These are phyloP conservation scores for Auricularia heimuer DNA, from an alignment of 768 basidiomycete species.

Conservation along the genomic window DNA sequence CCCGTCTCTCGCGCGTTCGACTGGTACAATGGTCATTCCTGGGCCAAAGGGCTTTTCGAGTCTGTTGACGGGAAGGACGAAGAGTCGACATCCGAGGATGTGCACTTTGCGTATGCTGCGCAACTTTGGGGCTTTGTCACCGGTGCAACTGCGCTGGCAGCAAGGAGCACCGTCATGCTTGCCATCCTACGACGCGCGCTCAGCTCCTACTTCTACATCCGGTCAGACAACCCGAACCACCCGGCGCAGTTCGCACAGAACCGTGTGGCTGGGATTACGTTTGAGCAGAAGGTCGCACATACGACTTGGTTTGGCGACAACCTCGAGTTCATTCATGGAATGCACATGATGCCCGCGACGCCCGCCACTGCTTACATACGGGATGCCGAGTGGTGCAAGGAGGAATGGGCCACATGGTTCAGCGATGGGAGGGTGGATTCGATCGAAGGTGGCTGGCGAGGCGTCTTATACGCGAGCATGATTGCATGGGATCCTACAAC, in stretches of 20 bases:
- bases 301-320: conserved; percentile 7
- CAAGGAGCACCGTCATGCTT: conserved; percentile 1
- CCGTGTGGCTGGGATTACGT: conserved; percentile 5
- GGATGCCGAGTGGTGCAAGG: neutral
- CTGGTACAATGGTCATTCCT: conserved; percentile 7
- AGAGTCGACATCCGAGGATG: conserved; percentile 7
- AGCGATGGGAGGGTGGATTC: neutral
- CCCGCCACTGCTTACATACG: conserved; percentile 1
- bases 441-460: neutral
- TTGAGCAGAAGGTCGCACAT: conserved; percentile 8
- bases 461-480: neutral
- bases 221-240: conserved; percentile 4
- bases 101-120: conserved; percentile 4
- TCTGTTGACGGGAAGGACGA: conserved; percentile 8
- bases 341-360: conserved; percentile 7
- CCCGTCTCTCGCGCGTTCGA: conserved; percentile 7
- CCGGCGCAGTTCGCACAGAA: conserved; percentile 4
- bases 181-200: conserved; percentile 1
- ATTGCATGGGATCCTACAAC: neutral
- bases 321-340: conserved; percentile 7
- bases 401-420: conserved; percentile 6
- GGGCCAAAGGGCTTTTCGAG: conserved; percentile 8
- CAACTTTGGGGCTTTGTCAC: conserved; percentile 2
- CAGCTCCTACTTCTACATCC: conserved; percentile 2
- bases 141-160: neutral